A percentile compares a stretch with the other conserved stretches of the same genome.
These are phyloP conservation scores for Phytopythium cucurbitacearum DNA, from an alignment of 352 stramenopile genomes.

Conservation along the genomic window DNA sequence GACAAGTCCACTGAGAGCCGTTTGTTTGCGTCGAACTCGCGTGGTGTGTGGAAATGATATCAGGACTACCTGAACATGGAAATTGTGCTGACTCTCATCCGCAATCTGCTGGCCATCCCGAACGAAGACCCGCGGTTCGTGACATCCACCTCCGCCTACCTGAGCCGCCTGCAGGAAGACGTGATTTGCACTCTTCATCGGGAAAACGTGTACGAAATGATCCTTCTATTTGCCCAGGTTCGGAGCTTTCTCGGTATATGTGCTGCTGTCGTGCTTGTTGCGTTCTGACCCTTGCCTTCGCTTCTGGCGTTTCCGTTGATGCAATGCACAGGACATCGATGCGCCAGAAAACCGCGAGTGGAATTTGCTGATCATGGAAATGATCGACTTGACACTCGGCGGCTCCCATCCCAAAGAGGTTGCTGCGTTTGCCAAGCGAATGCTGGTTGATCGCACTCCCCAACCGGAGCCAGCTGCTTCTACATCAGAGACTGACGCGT, in stretches of 20 bases:
- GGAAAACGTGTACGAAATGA: slow-evolving; percentile 86
- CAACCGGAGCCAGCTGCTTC: neutral
- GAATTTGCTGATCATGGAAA: slow-evolving; percentile 89
- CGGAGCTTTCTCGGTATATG: neutral
- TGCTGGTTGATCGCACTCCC: neutral
- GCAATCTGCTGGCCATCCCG: slow-evolving; percentile 79
- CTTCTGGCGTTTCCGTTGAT: too few species aligned
- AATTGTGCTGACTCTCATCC: slow-evolving; percentile 81
- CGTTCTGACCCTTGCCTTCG: neutral
- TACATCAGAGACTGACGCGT: neutral
- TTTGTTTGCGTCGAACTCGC: neutral
- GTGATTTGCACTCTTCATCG: slow-evolving; percentile 72
- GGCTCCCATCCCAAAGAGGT: slow-evolving; percentile 68
- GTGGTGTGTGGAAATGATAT: neutral
- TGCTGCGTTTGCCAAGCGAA: slow-evolving; percentile 48
- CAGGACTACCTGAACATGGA: slow-evolving; percentile 86
- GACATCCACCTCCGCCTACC: slow-evolving; percentile 73
- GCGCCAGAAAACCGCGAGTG: slow-evolving; percentile 79
- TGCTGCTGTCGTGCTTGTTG: neutral
- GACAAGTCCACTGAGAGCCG: neutral
- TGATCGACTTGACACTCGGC: slow-evolving; percentile 77
- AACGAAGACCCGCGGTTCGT: slow-evolving; percentile 78
- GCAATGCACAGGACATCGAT: slow-evolving; percentile 61
- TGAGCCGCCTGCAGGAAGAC: slow-evolving; percentile 79
- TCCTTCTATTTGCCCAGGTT: slow-evolving; percentile 77